phyloP scores from a whole-genome alignment of 2,329 filamentous ascomycete genomes.

The Macrophomina tecta region DNA sequence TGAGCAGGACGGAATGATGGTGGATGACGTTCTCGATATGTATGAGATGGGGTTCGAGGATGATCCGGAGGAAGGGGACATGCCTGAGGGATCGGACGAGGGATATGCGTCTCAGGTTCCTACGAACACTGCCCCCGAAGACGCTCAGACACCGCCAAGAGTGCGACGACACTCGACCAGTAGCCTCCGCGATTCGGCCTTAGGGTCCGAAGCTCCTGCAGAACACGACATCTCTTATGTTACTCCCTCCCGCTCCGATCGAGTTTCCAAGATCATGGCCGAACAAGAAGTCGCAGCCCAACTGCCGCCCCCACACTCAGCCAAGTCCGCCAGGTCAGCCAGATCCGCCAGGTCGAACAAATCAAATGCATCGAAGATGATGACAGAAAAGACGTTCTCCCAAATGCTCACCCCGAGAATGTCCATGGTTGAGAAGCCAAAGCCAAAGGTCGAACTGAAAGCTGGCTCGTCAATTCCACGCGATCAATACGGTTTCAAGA shows the following conservation, averaged over 20 bases:
- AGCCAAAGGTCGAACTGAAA: neutral
- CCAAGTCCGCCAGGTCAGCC: conserved; percentile 9
- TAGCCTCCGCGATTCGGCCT: conserved; percentile 23
- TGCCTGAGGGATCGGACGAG: conserved; percentile 33
- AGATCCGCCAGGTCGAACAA: conserved; percentile 12
- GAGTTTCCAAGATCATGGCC: conserved; percentile 25
- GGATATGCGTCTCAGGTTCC: conserved; percentile 32
- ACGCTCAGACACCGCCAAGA: conserved; percentile 26
- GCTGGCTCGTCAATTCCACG: conserved; percentile 52
- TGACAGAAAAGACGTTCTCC: conserved; percentile 18
- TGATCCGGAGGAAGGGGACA: conserved; percentile 43
- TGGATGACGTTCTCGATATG: conserved; percentile 66
- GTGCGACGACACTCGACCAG: conserved; percentile 26
- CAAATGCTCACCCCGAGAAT: conserved; percentile 20
- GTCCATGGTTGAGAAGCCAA: neutral
- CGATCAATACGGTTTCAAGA: conserved; percentile 92
- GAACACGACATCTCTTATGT: conserved; percentile 27
- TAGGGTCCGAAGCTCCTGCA: conserved; percentile 22
- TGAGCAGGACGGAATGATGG: conserved; percentile 58
- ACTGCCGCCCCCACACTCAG: conserved; percentile 12
- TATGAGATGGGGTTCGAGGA: conserved; percentile 65
- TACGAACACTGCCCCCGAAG: conserved; percentile 29
- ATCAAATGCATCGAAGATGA: conserved; percentile 7
- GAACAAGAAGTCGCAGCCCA: conserved; percentile 19
- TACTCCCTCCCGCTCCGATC: conserved; percentile 21